Evolutionary conservation across 768 basidiomycete genomes (phyloP).

Genomic region (Exsudoporus frostii): DNA sequence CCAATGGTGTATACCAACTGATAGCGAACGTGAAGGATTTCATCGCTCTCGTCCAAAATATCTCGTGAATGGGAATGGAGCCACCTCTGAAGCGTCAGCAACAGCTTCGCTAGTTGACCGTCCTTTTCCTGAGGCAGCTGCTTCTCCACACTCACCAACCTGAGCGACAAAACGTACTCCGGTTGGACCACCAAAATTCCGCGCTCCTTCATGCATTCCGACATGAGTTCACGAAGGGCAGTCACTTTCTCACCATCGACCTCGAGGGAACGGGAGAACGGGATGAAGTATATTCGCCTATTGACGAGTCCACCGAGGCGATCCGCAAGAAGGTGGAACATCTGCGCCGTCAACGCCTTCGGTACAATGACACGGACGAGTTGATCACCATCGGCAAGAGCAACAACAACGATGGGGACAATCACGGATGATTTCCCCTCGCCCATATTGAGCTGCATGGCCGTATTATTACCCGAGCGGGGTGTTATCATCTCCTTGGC

Average conservation of each 20-base stretch:
- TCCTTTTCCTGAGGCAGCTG: constrained; percentile 9
- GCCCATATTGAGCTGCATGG: constrained; percentile 56
- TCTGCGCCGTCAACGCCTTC: constrained; percentile 45
- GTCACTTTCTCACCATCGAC: constrained; percentile 15
- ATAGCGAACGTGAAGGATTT: constrained; percentile 34
- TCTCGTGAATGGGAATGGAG: constrained; percentile 26
- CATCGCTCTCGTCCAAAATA: constrained; percentile 32
- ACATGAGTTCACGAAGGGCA: constrained; percentile 32
- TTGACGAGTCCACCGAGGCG: constrained; percentile 44
- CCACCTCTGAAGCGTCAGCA: constrained; percentile 30
- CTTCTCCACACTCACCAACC: constrained; percentile 44
- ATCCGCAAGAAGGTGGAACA: constrained; percentile 46
- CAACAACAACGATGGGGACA: constrained; percentile 40
- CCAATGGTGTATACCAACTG: constrained; percentile 39
- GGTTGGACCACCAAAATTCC: constrained; percentile 52
- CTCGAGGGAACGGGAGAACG: constrained; percentile 44
- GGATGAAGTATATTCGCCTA: constrained; percentile 46
- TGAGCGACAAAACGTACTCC: constrained; percentile 51
- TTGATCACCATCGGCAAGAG: constrained; percentile 41
- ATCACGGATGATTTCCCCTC: constrained; percentile 53
- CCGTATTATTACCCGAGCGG: constrained; percentile 31
- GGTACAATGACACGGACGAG: constrained; percentile 49
- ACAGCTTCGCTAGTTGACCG: not conserved
- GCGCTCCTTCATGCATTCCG: constrained; percentile 35
- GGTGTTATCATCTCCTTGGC: constrained; percentile 49